Evolutionary conservation across 2,329 filamentous ascomycete genomes (phyloP).

Genomic region (Orbilia brochopaga): DNA sequence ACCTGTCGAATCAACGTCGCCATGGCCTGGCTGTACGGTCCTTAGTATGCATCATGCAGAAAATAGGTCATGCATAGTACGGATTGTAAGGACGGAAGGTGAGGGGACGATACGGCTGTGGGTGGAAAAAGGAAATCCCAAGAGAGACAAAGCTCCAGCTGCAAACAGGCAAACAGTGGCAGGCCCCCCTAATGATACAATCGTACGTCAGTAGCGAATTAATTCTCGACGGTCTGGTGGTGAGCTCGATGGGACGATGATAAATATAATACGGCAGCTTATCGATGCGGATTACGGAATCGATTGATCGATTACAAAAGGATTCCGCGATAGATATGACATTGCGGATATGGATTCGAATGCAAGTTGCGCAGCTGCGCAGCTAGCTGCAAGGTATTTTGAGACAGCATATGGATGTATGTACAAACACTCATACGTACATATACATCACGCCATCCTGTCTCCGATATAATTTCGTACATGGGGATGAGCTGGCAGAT

Average conservation of each 20-base stretch:
- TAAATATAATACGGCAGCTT: too few relatives aligned
- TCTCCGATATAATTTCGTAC: conserved; percentile 33
- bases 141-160: not conserved
- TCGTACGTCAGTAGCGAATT: too few relatives aligned
- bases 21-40: too few relatives aligned
- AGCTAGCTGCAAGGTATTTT: not conserved
- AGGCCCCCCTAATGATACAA: too few relatives aligned
- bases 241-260: too few relatives aligned
- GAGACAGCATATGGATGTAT: conserved; percentile 14
- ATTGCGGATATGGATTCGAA: not conserved
- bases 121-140: not conserved
- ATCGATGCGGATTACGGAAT: too few relatives aligned
- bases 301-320: not conserved
- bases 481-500: conserved; percentile 46
- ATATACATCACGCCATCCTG: conserved; percentile 47
- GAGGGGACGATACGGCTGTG: not conserved
- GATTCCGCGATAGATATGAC: not conserved
- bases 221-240: too few relatives aligned
- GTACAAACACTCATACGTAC: conserved; percentile 34
- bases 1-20: conserved; percentile 45
- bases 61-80: conserved; percentile 30
- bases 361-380: not conserved
- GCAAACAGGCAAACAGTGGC: not conserved
- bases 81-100: conserved; percentile 4
- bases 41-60: conserved; percentile 39